phyloP scores from a whole-genome alignment of 129 eudicot species.

The sunflower (Helianthus annuus) region DNA sequence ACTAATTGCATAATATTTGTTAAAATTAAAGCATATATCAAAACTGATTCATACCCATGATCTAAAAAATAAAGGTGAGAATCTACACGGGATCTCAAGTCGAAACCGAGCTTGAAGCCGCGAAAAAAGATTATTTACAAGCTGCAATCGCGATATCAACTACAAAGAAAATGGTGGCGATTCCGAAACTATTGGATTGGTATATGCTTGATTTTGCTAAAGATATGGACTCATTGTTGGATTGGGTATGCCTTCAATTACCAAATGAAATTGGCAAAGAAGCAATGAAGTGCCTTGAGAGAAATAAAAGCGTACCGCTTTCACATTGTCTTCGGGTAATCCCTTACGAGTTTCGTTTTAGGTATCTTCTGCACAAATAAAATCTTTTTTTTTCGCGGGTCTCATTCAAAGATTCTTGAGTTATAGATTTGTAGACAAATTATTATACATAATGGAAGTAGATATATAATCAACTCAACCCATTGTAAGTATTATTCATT shows the following conservation, averaged over 20 bases:
- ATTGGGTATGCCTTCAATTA: conserved; percentile 92
- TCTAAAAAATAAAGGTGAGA: conserved; percentile 57
- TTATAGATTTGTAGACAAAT: conserved; percentile 45
- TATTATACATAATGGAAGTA: conserved; percentile 40
- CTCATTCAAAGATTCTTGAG: conserved; percentile 23
- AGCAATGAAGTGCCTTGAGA: conserved; percentile 80
- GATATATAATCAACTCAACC: conserved; percentile 34
- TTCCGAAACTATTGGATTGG: conserved; percentile 88
- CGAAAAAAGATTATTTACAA: conserved; percentile 72
- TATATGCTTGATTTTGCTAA: conserved; percentile 92
- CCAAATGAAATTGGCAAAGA: conserved; percentile 72
- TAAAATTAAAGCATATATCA: neutral
- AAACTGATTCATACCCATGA: conserved; percentile 25
- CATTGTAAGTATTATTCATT: conserved; percentile 32
- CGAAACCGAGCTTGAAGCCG: conserved; percentile 72
- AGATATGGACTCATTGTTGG: conserved; percentile 76
- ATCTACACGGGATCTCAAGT: conserved; percentile 74
- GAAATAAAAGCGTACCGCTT: conserved; percentile 50
- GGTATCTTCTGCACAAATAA: conserved; percentile 75
- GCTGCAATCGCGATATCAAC: conserved; percentile 76
- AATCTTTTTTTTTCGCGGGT: conserved; percentile 13
- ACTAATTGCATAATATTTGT: neutral
- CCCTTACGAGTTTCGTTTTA: conserved; percentile 84
- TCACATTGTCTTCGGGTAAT: conserved; percentile 49
- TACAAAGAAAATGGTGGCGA: conserved; percentile 49